Evolutionary conservation across 176 grass and related monocot genomes (phyloP), one percentile per base, ranked within the genome.

Genomic region (Rhynchospora breviuscula): DNA sequence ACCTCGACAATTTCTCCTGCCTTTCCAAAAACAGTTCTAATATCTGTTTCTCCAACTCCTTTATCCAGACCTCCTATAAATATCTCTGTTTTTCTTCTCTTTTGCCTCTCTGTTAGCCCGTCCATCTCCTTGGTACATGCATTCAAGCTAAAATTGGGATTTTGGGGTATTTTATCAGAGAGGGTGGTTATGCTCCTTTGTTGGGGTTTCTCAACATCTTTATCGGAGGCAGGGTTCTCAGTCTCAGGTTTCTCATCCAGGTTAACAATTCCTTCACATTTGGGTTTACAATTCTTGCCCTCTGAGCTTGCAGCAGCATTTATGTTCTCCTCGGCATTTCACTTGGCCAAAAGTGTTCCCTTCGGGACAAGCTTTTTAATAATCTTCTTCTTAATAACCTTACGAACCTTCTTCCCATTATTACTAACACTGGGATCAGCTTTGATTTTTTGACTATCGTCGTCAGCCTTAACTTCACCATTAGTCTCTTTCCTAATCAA

Each of bases 21-120:
- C 72, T 81, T 83, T 5, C 11, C 72, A 8, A 92, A 88, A 54
- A 78, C 90, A 15, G 29, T 64, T 58, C 86, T 90, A 66, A 90
- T 67, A 45, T 94, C 90, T 29, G 81, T 87, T 74, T 94, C 93
- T 85, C 53, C 82, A 0, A 87, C 86, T 6, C 87, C 86, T 83
- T 88, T 85, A 54, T 85, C 51, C 59, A 94, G 77, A 47, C 88
- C 93, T 26, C 90, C 93, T 64, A 94, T 87, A 73, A 94, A 94
- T 69, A 92, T 89, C 81, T 94, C 93, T 2, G 65, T 92, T 49
- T 67, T 85, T 85, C 59, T 90, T 85, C 31, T 82, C 59, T 59
- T 94, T 85, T 87, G 86, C 29, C 84, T 35, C 66, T 88, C 88
- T 5, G 84, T 83, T 11, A 88, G 84, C 70, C 58, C 81, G 3